Evolutionary conservation across 768 basidiomycete genomes (phyloP).

Genomic region (Gloeophyllum trabeum): DNA sequence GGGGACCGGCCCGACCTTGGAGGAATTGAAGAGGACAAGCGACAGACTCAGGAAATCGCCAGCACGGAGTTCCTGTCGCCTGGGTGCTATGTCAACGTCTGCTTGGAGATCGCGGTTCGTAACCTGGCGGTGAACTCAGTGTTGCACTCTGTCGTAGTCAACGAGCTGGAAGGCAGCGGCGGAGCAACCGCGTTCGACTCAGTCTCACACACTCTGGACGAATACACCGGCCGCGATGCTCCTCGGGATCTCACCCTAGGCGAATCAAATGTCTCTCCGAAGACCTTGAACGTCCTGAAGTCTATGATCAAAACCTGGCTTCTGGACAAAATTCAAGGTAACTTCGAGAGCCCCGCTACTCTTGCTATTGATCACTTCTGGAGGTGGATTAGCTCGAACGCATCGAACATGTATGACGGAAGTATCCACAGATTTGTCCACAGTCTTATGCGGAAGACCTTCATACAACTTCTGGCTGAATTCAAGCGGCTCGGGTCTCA

Average conservation of each 20-base stretch:
- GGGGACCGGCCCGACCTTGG: conserved; percentile 86
- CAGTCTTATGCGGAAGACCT: conserved; percentile 95
- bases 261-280: conserved; percentile 79
- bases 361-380: conserved; percentile 89
- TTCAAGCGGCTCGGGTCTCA: conserved; percentile 91
- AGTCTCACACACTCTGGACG: conserved; percentile 80
- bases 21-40: conserved; percentile 80
- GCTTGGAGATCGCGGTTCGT: conserved; percentile 78
- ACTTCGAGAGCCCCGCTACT: conserved; percentile 54
- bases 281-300: conserved; percentile 79
- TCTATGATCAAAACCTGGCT: conserved; percentile 87
- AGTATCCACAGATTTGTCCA: conserved; percentile 89
- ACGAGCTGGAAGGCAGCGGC: conserved; percentile 94
- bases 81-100: conserved; percentile 89
- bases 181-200: conserved; percentile 93
- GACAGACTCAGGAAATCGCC: conserved; percentile 64
- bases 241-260: conserved; percentile 71
- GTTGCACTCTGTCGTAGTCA: conserved; percentile 87
- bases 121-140: conserved; percentile 94
- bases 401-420: conserved; percentile 84
- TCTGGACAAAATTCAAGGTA: conserved; percentile 67
- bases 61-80: conserved; percentile 78
- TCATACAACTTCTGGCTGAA: conserved; percentile 93
- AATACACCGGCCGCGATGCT: conserved; percentile 66
- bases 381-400: conserved; percentile 87